Conservation (phyloP, 2,329 filamentous ascomycete genomes). For the Plenodomus lindquistii region DNA sequence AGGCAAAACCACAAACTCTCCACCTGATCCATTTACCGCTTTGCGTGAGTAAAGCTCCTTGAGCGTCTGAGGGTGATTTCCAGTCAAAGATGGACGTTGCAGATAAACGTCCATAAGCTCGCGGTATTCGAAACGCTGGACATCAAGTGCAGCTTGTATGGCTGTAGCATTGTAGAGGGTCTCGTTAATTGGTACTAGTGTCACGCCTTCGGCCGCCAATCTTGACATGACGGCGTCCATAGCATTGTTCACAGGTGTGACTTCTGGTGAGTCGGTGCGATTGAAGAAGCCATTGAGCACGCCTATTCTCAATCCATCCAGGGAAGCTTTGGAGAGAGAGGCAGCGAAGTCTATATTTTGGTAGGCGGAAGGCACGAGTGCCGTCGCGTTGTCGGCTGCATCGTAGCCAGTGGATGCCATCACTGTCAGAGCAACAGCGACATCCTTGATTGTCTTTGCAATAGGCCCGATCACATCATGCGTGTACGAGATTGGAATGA, state of each 20-base stretch:
- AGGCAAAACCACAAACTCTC: conserved; percentile 64
- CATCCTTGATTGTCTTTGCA: conserved; percentile 55
- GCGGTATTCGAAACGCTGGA: conserved; percentile 64
- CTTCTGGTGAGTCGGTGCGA: conserved; percentile 55
- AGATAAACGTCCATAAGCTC: conserved; percentile 62
- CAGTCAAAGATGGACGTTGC: conserved; percentile 47
- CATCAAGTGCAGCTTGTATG: conserved; percentile 57
- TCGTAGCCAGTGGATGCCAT: conserved; percentile 59
- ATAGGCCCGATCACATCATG: conserved; percentile 63
- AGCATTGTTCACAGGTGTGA: conserved; percentile 59
- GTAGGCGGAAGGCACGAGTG: conserved; percentile 49
- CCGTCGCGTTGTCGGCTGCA: conserved; percentile 56
- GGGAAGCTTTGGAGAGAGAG: conserved; percentile 38
- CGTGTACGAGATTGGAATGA: conserved; percentile 61
- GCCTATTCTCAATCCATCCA: conserved; percentile 53
- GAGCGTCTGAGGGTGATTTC: conserved; percentile 52
- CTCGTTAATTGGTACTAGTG: conserved; percentile 56
- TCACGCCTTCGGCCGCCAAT: conserved; percentile 54
- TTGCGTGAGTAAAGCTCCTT: conserved; percentile 53
- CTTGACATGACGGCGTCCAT: conserved; percentile 55
- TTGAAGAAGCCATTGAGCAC: conserved; percentile 63
- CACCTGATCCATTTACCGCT: conserved; percentile 34
- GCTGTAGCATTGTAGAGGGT: conserved; percentile 56
- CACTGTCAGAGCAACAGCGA: conserved; percentile 56
- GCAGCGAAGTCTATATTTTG: conserved; percentile 54